phyloP scores from a whole-genome alignment of 768 basidiomycete genomes.

The Boletus tylopilopsis region DNA sequence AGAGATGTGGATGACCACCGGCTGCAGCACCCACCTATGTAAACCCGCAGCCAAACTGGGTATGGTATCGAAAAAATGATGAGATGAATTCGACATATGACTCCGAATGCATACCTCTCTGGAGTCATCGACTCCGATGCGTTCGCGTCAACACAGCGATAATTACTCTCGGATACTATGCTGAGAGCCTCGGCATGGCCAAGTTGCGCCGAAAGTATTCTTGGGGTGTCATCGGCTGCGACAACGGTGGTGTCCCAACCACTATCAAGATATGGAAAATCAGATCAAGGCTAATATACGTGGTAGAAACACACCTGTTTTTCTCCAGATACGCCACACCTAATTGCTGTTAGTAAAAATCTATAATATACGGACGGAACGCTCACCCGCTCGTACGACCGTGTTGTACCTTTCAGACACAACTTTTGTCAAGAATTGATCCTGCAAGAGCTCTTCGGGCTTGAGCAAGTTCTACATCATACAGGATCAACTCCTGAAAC shows the following conservation, averaged over 20 bases:
- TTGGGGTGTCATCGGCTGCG: not conserved
- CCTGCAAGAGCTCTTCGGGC: slow-evolving; percentile 9
- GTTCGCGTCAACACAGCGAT: slow-evolving; percentile 16
- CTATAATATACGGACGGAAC: not conserved
- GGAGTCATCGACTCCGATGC: not conserved
- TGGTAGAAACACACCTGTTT: slow-evolving; percentile 9
- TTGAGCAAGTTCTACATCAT: slow-evolving; percentile 7
- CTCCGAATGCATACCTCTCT: slow-evolving; percentile 9
- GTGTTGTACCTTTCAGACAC: slow-evolving; percentile 13
- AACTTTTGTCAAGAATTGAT: slow-evolving; percentile 6
- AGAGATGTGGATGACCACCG: not conserved
- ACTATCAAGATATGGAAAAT: slow-evolving; percentile 3
- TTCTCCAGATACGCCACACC: slow-evolving; percentile 19
- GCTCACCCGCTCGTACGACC: slow-evolving; percentile 10
- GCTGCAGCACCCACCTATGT: slow-evolving; percentile 13
- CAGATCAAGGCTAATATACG: not conserved
- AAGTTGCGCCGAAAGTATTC: not conserved
- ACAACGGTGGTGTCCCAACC: not conserved
- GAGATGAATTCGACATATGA: not conserved
- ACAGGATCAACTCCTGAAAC: not conserved
- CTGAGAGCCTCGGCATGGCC: slow-evolving; percentile 12
- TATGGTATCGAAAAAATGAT: not conserved
- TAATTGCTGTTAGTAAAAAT: slow-evolving; percentile 1
- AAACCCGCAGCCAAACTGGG: slow-evolving; percentile 9
- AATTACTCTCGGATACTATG: slow-evolving; percentile 22